phyloP scores from a whole-genome alignment of 176 grass and related monocot genomes.

The Pharus latifolius region DNA sequence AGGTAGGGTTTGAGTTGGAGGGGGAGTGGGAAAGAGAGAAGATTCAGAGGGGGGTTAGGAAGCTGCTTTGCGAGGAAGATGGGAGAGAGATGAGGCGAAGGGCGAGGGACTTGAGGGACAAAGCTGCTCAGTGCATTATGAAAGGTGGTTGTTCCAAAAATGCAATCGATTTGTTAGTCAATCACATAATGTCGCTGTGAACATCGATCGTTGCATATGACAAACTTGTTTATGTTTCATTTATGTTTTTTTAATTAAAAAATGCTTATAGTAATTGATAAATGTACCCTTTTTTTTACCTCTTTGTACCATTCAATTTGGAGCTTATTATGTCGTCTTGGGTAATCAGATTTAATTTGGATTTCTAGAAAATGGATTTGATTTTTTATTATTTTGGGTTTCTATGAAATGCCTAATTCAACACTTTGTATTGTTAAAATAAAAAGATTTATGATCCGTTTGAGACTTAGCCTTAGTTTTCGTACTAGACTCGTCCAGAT shows the following conservation, averaged over 20 bases:
- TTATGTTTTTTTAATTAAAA: background rate
- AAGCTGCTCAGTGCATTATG: background rate
- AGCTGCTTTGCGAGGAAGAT: background rate
- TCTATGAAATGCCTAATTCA: too few relatives aligned
- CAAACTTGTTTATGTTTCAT: background rate
- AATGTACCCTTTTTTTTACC: too few relatives aligned
- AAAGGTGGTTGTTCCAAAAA: background rate
- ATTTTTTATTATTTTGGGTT: too few relatives aligned
- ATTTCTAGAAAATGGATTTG: too few relatives aligned
- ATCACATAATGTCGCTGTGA: conserved; percentile 10
- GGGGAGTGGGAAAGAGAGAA: background rate
- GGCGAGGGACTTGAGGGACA: background rate
- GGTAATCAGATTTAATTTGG: too few relatives aligned
- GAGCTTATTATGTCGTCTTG: too few relatives aligned
- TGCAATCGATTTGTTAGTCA: background rate
- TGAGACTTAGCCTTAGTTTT: too few relatives aligned
- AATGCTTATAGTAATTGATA: background rate
- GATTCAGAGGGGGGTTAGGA: background rate
- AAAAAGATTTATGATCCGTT: too few relatives aligned
- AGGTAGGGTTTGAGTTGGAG: conserved; percentile 19
- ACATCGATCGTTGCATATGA: background rate
- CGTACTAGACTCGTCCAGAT: too few relatives aligned
- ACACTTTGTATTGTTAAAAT: too few relatives aligned
- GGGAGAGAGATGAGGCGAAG: background rate
- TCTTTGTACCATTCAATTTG: background rate